phyloP scores from a whole-genome alignment of 208 protist genomes.

The Leishmania major region DNA sequence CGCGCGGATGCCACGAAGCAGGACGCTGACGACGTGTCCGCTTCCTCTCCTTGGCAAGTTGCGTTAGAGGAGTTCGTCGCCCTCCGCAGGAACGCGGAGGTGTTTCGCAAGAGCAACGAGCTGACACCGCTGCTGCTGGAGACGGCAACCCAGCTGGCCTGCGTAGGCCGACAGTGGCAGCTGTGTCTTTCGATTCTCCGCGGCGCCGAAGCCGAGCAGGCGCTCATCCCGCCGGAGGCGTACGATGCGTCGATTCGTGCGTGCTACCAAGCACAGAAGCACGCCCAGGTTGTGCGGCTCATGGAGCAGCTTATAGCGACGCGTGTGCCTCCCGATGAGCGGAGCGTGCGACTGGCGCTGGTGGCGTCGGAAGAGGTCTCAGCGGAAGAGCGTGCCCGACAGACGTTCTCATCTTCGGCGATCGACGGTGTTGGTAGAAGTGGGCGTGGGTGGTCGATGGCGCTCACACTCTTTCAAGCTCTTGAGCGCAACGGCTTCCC shows the following conservation, averaged over 20 bases:
- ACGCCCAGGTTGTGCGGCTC: conserved; percentile 50
- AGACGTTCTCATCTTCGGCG: neutral
- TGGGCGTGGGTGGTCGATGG: conserved; percentile 40
- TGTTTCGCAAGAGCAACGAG: conserved; percentile 39
- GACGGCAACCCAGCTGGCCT: conserved; percentile 46
- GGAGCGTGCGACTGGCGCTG: conserved; percentile 58
- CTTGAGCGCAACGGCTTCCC: conserved; percentile 63
- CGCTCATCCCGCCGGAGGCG: conserved; percentile 61
- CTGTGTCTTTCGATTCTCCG: conserved; percentile 47
- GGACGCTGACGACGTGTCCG: neutral
- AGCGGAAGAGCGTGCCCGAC: conserved; percentile 24
- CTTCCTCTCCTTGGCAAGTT: conserved; percentile 35
- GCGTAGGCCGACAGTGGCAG: conserved; percentile 55
- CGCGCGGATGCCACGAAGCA: neutral
- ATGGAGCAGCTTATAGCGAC: conserved; percentile 59
- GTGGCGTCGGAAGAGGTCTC: conserved; percentile 58
- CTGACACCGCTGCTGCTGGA: conserved; percentile 69
- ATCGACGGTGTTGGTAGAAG: neutral
- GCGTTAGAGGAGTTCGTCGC: conserved; percentile 49
- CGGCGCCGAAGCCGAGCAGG: conserved; percentile 43
- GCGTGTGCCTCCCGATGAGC: conserved; percentile 57
- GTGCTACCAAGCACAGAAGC: conserved; percentile 42
- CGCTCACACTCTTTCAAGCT: conserved; percentile 57
- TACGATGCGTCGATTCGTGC: conserved; percentile 69
- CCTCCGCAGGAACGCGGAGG: conserved; percentile 32